Conservation (phyloP, 305 asterid genomes). For the Solanum hybrid region DNA sequence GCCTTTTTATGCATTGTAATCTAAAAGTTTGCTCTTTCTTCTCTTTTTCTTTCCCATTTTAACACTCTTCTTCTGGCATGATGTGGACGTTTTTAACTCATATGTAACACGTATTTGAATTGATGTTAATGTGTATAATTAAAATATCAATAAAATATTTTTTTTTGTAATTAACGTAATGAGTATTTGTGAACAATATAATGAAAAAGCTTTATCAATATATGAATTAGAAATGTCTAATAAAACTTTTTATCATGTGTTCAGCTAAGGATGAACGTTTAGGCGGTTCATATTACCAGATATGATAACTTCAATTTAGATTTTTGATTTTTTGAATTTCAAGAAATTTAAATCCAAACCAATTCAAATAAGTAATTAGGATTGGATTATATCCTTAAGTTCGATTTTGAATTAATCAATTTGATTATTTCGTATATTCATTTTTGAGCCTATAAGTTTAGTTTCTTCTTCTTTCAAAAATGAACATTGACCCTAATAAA, state of each 20-base stretch:
- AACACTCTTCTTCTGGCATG: background rate
- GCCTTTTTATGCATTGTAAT: background rate
- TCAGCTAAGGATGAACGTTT: background rate
- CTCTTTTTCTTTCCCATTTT: background rate
- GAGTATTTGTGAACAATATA: rapidly evolving
- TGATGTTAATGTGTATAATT: background rate
- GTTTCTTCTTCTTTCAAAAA: background rate
- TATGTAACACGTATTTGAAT: background rate
- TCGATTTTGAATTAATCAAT: background rate
- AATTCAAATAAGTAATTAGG: background rate
- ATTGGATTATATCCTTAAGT: background rate
- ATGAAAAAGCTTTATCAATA: too few species aligned
- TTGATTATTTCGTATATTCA: too few species aligned
- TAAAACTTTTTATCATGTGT: too few species aligned
- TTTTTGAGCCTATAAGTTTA: too few species aligned
- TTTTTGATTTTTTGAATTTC: background rate
- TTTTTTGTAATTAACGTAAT: too few species aligned
- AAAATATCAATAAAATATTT: too few species aligned
- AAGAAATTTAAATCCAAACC: background rate
- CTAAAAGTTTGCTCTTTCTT: background rate
- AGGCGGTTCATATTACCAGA: background rate
- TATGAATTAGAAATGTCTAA: background rate
- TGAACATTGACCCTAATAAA: background rate
- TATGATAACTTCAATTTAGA: background rate
- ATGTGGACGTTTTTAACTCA: background rate